Base-by-base conservation (phyloP, 345 rosid species). In the Streptanthus diversifolius region DNA sequence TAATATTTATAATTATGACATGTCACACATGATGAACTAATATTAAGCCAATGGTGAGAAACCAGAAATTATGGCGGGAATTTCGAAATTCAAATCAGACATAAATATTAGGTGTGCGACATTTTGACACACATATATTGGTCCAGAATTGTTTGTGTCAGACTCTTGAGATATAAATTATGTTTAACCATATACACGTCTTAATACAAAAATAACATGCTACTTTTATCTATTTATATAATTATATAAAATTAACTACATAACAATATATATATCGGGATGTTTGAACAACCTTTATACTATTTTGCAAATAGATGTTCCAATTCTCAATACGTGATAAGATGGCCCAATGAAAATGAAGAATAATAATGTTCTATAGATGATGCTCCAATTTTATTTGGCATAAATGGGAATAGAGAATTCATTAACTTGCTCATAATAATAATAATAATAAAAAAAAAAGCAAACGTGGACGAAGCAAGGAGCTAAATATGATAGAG, bases 381-480 rank as follows among this genome's bases (percentile, higher is more conserved):
- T 47, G 51, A 36, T 71, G 25, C n/a, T 7, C 19, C 55, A 15
- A 29, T 56, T 74, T 73, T 13, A 36, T 29, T 41, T 60, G 36
- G 54, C 62, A n/a, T 51, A 58, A 15, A 40, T 51, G 68, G 59
- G 39, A 67, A 59, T 51, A 67, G 30, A 74, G 29, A 68, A 60
- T 51, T 67, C 68, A 75, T 67, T 57, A 48, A 18, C 7, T 7
- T 52, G 1, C 8, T 60, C 39, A n/a, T 5, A 5, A 49, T 3
- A 0, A 27, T 27, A 17, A 7, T n/a, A 45, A 45, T 25, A 21
- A n/a, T n/a, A 6, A 1, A 19, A 37, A 12, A 32, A 39, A 0
- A 66, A 66, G 13, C 53, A 59, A 58, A 49, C 73, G 73, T 67
- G 56, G 68, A 72, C 35, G 54, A 41, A 71, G 2, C 44, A 41